Conservation (phyloP, 2,329 filamentous ascomycete species). For the Zymoseptoria brevis region DNA sequence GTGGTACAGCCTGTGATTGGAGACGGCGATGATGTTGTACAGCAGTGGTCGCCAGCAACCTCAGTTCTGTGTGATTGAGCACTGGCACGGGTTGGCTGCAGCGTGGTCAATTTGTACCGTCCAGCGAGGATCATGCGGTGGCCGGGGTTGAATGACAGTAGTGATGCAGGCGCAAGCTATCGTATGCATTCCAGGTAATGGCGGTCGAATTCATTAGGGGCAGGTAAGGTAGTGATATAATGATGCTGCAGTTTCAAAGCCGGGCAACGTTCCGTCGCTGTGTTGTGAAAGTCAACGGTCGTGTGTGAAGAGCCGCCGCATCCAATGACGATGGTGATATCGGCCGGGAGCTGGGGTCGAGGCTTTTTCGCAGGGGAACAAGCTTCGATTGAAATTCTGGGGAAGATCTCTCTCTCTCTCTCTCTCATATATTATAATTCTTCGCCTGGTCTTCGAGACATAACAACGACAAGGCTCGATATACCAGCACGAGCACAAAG, state of each 20-base stretch:
- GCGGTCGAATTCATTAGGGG: not conserved
- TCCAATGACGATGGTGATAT: not conserved
- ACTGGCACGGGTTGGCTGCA: too few relatives aligned
- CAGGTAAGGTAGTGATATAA: too few relatives aligned
- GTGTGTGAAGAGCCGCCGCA: not conserved
- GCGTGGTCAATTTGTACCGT: not conserved
- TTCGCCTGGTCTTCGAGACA: not conserved
- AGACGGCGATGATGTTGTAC: not conserved
- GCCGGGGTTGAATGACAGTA: not conserved
- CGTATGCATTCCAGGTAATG: not conserved
- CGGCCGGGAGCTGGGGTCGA: not conserved
- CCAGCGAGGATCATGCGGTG: not conserved
- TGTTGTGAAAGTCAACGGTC: not conserved
- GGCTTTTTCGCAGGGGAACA: not conserved
- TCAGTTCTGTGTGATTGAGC: not conserved
- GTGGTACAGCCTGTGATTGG: not conserved
- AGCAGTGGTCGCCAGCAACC: not conserved
- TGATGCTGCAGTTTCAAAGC: not conserved
- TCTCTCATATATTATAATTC: not conserved
- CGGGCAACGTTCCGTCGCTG: not conserved
- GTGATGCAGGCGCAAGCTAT: not conserved
- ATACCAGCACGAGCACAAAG: not conserved
- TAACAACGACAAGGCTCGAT: not conserved
- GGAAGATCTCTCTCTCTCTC: not conserved
- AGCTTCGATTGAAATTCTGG: not conserved